Evolutionary conservation across 2,329 filamentous ascomycete genomes (phyloP).

Genomic region (Sclerotinia glacialis): DNA sequence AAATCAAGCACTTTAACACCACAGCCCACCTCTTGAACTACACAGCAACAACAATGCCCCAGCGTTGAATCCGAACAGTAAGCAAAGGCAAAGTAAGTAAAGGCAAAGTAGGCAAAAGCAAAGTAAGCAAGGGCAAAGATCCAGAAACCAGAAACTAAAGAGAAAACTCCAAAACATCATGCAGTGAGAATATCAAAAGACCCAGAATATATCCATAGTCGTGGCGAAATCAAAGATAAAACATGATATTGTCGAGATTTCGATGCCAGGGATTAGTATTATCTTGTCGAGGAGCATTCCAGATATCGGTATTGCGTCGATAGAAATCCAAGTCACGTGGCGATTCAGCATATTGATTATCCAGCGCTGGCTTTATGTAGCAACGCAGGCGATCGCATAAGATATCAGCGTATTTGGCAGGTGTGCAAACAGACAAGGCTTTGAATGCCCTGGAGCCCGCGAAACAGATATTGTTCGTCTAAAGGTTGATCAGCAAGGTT

Average conservation of each 20-base stretch:
- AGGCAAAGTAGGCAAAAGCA: background rate
- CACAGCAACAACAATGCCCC: too few species aligned
- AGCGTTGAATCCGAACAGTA: background rate
- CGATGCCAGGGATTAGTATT: background rate
- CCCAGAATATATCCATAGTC: too few species aligned
- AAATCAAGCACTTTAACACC: background rate
- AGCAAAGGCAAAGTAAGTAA: background rate
- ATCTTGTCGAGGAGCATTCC: background rate
- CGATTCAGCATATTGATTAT: background rate
- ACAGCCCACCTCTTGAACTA: background rate
- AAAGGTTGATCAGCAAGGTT: constrained; percentile 32
- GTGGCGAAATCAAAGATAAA: background rate
- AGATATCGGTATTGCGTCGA: background rate
- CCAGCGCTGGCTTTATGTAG: constrained; percentile 52
- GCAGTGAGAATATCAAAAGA: background rate
- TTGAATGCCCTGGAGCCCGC: constrained; percentile 79
- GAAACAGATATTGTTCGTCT: constrained; percentile 78
- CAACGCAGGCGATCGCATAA: constrained; percentile 71
- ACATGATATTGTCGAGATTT: background rate
- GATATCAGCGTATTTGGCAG: constrained; percentile 85
- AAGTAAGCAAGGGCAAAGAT: background rate
- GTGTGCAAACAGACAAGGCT: constrained; percentile 78
- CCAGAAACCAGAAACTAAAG: background rate
- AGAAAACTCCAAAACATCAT: background rate
- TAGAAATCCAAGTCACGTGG: background rate